These are phyloP conservation scores for Flaveria robusta DNA, from an alignment of 129 eudicot species.

Conservation along the genomic window DNA sequence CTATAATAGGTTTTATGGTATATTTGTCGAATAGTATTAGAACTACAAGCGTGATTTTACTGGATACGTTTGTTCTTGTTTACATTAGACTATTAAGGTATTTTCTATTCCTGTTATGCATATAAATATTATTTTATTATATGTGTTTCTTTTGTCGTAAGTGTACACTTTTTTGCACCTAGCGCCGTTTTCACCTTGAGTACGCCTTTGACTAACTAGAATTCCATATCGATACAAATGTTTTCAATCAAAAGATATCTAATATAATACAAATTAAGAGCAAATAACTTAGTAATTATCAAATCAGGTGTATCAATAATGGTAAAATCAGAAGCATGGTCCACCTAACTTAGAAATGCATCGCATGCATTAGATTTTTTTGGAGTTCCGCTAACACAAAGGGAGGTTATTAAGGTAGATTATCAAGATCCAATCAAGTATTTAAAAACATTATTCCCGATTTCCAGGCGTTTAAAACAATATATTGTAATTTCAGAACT, in stretches of 20 bases:
- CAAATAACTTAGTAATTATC: not conserved
- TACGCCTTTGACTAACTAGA: not conserved
- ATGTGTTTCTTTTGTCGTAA: not conserved
- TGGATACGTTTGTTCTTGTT: too few species aligned
- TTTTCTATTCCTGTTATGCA: not conserved
- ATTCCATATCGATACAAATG: not conserved
- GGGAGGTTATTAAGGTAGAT: not conserved
- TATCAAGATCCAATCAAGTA: not conserved
- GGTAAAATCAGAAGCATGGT: not conserved
- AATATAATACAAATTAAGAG: conserved; percentile 1
- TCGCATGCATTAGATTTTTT: not conserved
- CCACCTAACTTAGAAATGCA: conserved; percentile 1
- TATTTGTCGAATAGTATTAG: not conserved
- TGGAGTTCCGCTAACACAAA: not conserved
- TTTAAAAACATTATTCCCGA: not conserved
- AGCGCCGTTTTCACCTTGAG: not conserved
- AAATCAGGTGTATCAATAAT: conserved; percentile 2
- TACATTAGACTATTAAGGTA: not conserved
- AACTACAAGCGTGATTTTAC: not conserved
- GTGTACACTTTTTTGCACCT: not conserved
- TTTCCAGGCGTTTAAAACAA: not conserved
- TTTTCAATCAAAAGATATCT: not conserved
- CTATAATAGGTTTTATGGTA: not conserved
- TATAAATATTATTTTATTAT: not conserved
- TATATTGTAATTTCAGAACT: not conserved